These are phyloP conservation scores for Powellomyces hirtus DNA, from an alignment of 192 early-diverging fungal species.

Conservation along the genomic window DNA sequence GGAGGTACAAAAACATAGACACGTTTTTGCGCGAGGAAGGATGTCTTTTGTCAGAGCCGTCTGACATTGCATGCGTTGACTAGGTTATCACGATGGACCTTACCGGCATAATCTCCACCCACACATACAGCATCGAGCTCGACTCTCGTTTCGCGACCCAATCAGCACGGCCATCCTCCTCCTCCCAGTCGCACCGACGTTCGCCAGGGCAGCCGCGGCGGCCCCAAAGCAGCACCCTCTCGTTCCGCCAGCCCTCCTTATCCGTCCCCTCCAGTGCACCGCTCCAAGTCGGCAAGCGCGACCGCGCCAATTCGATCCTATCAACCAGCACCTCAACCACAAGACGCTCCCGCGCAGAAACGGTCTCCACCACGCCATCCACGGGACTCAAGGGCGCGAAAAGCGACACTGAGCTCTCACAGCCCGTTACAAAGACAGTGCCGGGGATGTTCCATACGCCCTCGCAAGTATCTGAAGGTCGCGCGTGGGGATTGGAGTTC, in stretches of 20 bases:
- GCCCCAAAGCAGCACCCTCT: neutral
- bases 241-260: neutral
- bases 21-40: neutral
- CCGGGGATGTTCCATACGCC: too few relatives aligned
- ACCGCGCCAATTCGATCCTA: slow-evolving; percentile 7
- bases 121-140: slow-evolving; percentile 62
- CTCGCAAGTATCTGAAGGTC: neutral
- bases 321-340: neutral
- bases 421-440: too few relatives aligned
- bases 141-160: slow-evolving; percentile 31
- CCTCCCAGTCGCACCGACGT: neutral
- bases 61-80: neutral
- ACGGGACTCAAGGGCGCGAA: slow-evolving; percentile 2
- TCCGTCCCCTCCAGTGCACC: neutral
- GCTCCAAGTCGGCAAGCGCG: neutral
- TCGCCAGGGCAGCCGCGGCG: neutral
- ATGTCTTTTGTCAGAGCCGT: neutral
- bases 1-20: slow-evolving; percentile 57
- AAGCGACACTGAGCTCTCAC: slow-evolving; percentile 7
- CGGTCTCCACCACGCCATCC: neutral
- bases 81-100: slow-evolving; percentile 24
- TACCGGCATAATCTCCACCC: slow-evolving; percentile 55
- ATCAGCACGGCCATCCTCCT: neutral
- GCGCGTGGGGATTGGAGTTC: neutral
- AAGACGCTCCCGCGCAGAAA: neutral